Percentiles rank a stretch among this genome's conserved stretches.
Conservation (phyloP, 129 eudicot genomes). For the Solidago caesia region DNA sequence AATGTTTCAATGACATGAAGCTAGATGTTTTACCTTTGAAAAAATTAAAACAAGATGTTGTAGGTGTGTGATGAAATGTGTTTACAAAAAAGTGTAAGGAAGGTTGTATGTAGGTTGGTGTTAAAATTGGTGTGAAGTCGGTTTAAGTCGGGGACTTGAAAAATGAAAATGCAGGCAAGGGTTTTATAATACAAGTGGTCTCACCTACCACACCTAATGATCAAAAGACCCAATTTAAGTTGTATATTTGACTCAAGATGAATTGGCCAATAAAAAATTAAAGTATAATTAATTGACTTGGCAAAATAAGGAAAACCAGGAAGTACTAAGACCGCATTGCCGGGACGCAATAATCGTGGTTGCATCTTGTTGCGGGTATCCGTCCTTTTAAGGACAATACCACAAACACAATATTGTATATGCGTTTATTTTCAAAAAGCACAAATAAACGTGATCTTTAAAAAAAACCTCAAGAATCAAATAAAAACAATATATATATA, state of each 20-base stretch:
- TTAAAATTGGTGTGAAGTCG: conserved; percentile 30
- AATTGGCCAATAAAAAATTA: conserved; percentile 12
- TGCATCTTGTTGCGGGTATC: too few relatives aligned
- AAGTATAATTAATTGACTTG: neutral
- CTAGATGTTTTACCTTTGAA: conserved; percentile 15
- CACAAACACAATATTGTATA: too few relatives aligned
- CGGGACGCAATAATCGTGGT: too few relatives aligned
- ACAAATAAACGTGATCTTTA: too few relatives aligned
- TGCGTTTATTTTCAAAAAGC: too few relatives aligned
- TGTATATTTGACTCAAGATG: conserved; percentile 8
- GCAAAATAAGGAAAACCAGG: too few relatives aligned
- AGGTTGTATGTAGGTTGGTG: conserved; percentile 23
- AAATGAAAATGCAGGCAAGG: neutral
- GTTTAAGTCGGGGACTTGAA: conserved; percentile 18
- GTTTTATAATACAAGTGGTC: conserved; percentile 22
- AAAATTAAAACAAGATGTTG: neutral
- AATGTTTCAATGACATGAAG: neutral
- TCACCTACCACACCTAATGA: conserved; percentile 51
- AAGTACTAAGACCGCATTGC: too few relatives aligned
- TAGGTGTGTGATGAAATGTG: conserved; percentile 28
- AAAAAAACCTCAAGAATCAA: too few relatives aligned
- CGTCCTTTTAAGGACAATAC: too few relatives aligned
- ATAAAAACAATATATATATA: too few relatives aligned
- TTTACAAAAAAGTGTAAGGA: neutral
- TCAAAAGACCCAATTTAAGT: conserved; percentile 11